Evolutionary conservation across 2,329 filamentous ascomycete species (phyloP), one percentile per base, ranked within the genome.

Genomic region (Dendryphion nanum): DNA sequence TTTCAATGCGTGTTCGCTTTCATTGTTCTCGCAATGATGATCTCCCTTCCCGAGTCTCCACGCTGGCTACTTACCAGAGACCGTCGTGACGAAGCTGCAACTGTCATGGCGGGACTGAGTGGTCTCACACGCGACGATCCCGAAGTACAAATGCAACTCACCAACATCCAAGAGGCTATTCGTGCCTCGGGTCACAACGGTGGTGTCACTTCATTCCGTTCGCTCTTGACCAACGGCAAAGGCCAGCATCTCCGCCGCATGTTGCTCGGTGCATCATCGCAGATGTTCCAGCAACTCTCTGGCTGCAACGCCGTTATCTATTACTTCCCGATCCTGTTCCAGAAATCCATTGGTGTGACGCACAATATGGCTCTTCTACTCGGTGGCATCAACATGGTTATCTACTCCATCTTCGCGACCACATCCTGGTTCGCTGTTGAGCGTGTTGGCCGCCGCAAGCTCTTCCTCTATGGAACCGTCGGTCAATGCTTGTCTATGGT

Each of bases 191-290:
- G 68, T 19, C 64, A 66, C 53, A 55, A 63, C 23, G 64, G 64
- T 8, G 64, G 68, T 26, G 62, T 60, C 43, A 69, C 63, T 6
- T 64, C 65, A 1, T 64, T 76, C 57, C 76, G 72, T 47, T 73
- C 77, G 1, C 69, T 83, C 2, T 73, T 82, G 52, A 82, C 78
- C 1, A 71, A 73, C 33, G 80, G 81, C 44, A 81, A 79, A 64
- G 82, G 78, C 0, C 81, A 85, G 62, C 79, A 84, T 53, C 77
- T 82, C 65, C 75, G 81, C 6, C 73, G 82, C 21, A 81, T 83
- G 72, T 47, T 83, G 37, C 72, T 85, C 5, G 81, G 79, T 3
- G 70, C 76, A 0, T 74, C 72, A 6, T 73, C 73, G 10, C 57
- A 61, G 33, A 24, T 59, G 2, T 53, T 58, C 41, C 57, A 61